Conservation (phyloP, 2,329 filamentous ascomycete genomes). For the Fusarium sp. region DNA sequence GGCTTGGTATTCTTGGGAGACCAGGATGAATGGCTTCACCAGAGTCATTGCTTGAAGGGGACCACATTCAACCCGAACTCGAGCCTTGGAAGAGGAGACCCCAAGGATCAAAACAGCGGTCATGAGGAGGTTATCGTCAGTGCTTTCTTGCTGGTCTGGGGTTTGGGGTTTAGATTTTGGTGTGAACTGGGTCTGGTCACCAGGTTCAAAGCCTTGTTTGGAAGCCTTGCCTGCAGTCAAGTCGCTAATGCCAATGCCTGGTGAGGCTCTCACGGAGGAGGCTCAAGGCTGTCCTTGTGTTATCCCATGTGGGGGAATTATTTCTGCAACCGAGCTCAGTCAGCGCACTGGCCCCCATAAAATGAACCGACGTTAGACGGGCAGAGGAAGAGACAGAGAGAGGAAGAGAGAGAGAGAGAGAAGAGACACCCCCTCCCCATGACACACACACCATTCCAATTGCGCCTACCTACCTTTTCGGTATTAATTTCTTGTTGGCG, state of each 20-base stretch:
- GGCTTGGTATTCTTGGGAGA: constrained; percentile 42
- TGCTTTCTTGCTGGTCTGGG: constrained; percentile 6
- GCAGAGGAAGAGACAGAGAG: not conserved
- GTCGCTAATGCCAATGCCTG: not conserved
- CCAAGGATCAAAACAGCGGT: constrained; percentile 14
- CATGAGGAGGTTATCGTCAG: constrained; percentile 27
- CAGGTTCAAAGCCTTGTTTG: not conserved
- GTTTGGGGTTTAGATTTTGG: constrained; percentile 8
- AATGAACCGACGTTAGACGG: constrained; percentile 40
- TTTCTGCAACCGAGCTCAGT: constrained; percentile 19
- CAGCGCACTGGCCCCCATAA: constrained; percentile 22
- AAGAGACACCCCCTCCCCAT: constrained; percentile 14
- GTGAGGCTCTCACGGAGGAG: constrained; percentile 33
- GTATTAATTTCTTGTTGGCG: constrained; percentile 23
- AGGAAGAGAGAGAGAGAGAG: not conserved
- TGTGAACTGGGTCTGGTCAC: not conserved
- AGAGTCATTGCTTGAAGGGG: constrained; percentile 18
- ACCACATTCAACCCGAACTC: constrained; percentile 25
- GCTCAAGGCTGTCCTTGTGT: constrained; percentile 21
- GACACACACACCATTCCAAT: constrained; percentile 29
- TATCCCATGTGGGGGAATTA: constrained; percentile 15
- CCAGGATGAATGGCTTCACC: constrained; percentile 18
- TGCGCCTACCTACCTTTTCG: constrained; percentile 11
- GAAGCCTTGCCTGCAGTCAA: not conserved
- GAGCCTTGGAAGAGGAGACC: constrained; percentile 30